Percentiles rank a stretch among this genome's conserved stretches.
Conservation (phyloP, 2,329 filamentous ascomycete genomes). For the Plectosphaerella plurivora region DNA sequence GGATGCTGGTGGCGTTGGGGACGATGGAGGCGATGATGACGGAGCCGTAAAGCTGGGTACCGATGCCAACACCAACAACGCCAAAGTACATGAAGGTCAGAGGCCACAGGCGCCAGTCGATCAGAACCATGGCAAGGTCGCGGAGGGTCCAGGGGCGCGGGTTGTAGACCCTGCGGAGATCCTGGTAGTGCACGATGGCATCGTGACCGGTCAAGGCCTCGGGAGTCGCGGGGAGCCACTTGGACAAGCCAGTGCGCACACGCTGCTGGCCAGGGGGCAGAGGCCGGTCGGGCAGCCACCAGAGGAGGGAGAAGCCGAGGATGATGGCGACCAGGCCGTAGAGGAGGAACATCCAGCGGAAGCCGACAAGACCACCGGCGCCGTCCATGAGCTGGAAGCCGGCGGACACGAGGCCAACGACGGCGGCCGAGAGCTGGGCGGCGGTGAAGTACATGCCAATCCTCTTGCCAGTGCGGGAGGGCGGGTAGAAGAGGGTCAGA, state of each 20-base stretch:
- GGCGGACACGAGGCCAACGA: slow-evolving; percentile 83
- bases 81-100: slow-evolving; percentile 90
- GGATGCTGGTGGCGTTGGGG: slow-evolving; percentile 64
- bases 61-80: slow-evolving; percentile 87
- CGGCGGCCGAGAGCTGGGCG: slow-evolving; percentile 81
- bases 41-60: slow-evolving; percentile 81
- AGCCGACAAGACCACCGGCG: slow-evolving; percentile 68
- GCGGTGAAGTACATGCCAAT: slow-evolving; percentile 90
- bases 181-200: slow-evolving; percentile 76
- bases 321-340: slow-evolving; percentile 74
- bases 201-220: slow-evolving; percentile 75
- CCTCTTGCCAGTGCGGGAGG: slow-evolving; percentile 77
- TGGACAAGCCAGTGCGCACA: slow-evolving; percentile 45
- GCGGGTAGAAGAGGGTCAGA: slow-evolving; percentile 86
- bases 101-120: slow-evolving; percentile 88
- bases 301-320: slow-evolving; percentile 69
- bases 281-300: slow-evolving; percentile 88
- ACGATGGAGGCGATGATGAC: slow-evolving; percentile 82
- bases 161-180: slow-evolving; percentile 77
- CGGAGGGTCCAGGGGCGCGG: slow-evolving; percentile 65
- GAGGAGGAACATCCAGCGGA: slow-evolving; percentile 89
- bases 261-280: slow-evolving; percentile 63
- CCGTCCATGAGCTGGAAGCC: slow-evolving; percentile 93
- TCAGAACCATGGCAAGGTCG: slow-evolving; percentile 66
- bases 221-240: slow-evolving; percentile 62